Evolutionary conservation across 2,329 filamentous ascomycete genomes (phyloP).

Genomic region (Ceratocystis albifundus): DNA sequence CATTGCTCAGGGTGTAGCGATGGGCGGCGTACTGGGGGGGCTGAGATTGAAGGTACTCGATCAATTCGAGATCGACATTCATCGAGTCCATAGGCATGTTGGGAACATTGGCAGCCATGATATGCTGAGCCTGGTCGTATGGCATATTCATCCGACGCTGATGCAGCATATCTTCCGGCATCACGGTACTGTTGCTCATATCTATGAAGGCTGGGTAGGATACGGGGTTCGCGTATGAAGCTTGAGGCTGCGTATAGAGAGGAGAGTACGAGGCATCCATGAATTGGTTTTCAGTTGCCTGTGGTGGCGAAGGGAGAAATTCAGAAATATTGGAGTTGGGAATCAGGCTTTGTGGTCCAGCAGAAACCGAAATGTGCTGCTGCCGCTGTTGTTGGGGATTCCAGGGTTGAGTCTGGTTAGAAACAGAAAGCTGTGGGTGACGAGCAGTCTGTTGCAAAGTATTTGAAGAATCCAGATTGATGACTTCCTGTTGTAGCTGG

Average conservation of each 20-base stretch:
- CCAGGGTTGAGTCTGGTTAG: conserved; percentile 12
- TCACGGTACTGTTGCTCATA: conserved; percentile 19
- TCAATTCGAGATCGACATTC: conserved; percentile 20
- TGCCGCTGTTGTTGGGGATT: conserved; percentile 5
- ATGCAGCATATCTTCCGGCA: conserved; percentile 16
- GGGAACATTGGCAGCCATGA: conserved; percentile 12
- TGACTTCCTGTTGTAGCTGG: neutral
- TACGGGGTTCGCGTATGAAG: neutral
- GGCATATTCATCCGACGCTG: conserved; percentile 11
- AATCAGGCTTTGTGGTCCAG: neutral
- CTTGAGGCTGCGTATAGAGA: conserved; percentile 10
- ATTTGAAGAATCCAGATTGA: conserved; percentile 17
- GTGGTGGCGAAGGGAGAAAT: conserved; percentile 18
- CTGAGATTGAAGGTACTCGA: conserved; percentile 21
- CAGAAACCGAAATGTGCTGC: conserved; percentile 17
- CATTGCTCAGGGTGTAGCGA: conserved; percentile 22
- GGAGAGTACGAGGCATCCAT: conserved; percentile 17
- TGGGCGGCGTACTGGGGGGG: conserved; percentile 7
- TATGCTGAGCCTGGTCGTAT: conserved; percentile 13
- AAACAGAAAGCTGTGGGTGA: conserved; percentile 8
- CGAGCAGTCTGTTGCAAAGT: neutral
- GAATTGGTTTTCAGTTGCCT: conserved; percentile 15
- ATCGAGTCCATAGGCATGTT: conserved; percentile 12
- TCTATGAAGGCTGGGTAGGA: neutral
- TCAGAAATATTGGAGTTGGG: neutral